Percentiles rank a stretch among this genome's conserved stretches.
Conservation (phyloP, 192 early-diverging fungal genomes). For the Backusella tarrabulga region DNA sequence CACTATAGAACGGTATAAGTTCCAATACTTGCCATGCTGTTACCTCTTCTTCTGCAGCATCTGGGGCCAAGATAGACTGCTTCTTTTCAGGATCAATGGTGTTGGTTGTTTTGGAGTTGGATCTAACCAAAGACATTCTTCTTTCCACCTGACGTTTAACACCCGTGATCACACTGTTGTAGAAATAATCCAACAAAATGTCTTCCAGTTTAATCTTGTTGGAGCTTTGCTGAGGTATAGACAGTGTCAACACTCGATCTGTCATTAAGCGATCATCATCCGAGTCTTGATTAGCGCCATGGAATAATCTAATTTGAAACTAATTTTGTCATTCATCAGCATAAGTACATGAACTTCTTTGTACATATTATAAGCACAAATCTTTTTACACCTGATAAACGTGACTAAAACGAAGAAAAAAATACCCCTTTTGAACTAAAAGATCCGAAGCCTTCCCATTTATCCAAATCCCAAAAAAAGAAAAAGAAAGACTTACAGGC, state of each 20-base stretch:
- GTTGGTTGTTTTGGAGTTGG: background rate
- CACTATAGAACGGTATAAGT: background rate
- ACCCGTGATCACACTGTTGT: slow-evolving; percentile 3
- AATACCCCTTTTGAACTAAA: background rate
- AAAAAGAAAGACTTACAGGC: background rate
- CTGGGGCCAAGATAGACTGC: background rate
- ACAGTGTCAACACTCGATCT: background rate
- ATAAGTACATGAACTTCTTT: background rate
- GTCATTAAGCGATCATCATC: background rate
- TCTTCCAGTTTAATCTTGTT: background rate
- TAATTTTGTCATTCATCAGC: background rate
- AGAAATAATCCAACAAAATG: background rate
- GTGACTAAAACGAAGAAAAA: background rate
- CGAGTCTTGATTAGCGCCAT: slow-evolving; percentile 3
- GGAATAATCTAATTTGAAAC: slow-evolving; percentile 12
- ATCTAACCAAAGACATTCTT: background rate
- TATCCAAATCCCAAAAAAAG: background rate
- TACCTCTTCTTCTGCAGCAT: background rate
- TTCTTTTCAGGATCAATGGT: slow-evolving; percentile 3
- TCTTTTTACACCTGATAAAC: background rate
- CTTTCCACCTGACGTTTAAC: background rate
- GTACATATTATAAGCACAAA: background rate
- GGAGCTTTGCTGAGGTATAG: background rate
- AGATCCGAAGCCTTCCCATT: background rate
- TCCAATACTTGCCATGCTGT: background rate